Conservation (phyloP, 306 rosid species). For the Glycyrrhiza uralensis region DNA sequence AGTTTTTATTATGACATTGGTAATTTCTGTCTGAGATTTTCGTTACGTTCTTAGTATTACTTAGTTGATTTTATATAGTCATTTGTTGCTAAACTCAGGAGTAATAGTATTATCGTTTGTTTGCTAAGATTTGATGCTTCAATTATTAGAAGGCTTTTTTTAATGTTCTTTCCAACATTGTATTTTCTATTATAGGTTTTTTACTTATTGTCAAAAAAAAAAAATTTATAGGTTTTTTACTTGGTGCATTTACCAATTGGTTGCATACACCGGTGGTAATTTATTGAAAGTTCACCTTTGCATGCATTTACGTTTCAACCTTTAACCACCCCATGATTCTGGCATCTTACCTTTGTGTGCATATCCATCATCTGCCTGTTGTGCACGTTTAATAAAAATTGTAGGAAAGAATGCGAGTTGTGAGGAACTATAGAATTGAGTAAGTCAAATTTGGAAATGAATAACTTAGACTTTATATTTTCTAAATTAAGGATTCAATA, state of each 20-base stretch:
- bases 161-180: neutral
- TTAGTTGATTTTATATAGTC: neutral
- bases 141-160: neutral
- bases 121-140: neutral
- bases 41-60: neutral
- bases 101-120: neutral
- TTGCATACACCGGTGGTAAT: neutral
- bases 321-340: neutral
- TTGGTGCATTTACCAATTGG: neutral
- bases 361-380: neutral
- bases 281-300: neutral
- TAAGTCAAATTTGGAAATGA: neutral
- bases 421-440: neutral
- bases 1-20: slow-evolving; percentile 25
- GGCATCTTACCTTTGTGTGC: neutral
- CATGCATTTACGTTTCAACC: neutral
- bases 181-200: neutral
- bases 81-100: neutral
- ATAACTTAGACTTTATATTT: neutral
- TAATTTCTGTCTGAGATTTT: slow-evolving; percentile 9
- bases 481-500: neutral
- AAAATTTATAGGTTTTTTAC: too few species aligned
- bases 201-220: too few species aligned
- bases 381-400: neutral
- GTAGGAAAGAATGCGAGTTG: neutral